Conservation (phyloP, 2,329 filamentous ascomycete genomes). For the Aureobasidium melanogenum region DNA sequence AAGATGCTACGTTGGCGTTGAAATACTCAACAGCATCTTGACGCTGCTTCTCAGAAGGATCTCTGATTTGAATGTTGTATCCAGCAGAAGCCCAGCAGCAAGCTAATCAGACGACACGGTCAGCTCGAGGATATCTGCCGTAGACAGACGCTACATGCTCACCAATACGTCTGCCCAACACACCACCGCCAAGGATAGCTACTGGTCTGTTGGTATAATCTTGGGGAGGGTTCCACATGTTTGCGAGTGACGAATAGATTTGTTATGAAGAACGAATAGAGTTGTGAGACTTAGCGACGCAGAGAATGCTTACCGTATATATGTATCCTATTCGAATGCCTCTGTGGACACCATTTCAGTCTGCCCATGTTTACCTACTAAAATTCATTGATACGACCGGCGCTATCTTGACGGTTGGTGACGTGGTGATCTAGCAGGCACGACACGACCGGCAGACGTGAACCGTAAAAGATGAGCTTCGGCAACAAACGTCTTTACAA, state of each 20-base stretch:
- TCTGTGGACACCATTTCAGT: not conserved
- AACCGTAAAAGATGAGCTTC: not conserved
- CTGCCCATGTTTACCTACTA: not conserved
- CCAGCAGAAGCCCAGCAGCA: slow-evolving; percentile 34
- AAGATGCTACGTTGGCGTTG: slow-evolving; percentile 25
- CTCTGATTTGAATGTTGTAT: slow-evolving; percentile 35
- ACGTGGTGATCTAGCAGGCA: not conserved
- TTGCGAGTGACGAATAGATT: not conserved
- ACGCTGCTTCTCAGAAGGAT: slow-evolving; percentile 32
- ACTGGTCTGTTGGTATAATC: slow-evolving; percentile 24
- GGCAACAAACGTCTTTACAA: not conserved
- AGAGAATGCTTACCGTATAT: not conserved
- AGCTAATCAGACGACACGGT: not conserved
- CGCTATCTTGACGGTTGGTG: not conserved
- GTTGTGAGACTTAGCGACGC: not conserved
- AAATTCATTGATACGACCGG: not conserved
- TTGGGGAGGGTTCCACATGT: slow-evolving; percentile 30
- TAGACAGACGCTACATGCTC: not conserved
- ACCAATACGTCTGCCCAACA: slow-evolving; percentile 35
- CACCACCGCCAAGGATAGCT: slow-evolving; percentile 34
- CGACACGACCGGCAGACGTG: not conserved
- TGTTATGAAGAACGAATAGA: not conserved
- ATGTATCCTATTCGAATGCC: not conserved
- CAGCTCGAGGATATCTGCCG: not conserved
- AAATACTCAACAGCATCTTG: slow-evolving; percentile 33